Evolutionary conservation across 495 filamentous ascomycete genomes (phyloP).

Genomic region (Trypethelium eluteriae): DNA sequence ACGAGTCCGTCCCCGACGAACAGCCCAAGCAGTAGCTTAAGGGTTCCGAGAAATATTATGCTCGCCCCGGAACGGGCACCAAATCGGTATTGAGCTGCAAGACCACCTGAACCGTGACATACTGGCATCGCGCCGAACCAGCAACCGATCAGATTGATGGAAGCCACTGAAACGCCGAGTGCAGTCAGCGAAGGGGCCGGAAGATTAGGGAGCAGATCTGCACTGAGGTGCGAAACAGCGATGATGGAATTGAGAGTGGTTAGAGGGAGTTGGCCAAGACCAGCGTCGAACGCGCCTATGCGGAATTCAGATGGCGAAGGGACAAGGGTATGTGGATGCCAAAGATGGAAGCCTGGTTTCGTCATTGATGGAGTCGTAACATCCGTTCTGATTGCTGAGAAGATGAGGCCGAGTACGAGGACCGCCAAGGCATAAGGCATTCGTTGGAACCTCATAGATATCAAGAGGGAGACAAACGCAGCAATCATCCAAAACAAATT

Average conservation of each 20-base stretch:
- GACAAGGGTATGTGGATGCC: constrained; percentile 17
- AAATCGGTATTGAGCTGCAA: constrained; percentile 84
- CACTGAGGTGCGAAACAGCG: constrained; percentile 66
- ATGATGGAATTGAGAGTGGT: constrained; percentile 88
- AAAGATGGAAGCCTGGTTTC: constrained; percentile 13
- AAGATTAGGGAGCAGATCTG: constrained; percentile 63
- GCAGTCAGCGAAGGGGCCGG: constrained; percentile 57
- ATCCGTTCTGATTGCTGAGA: constrained; percentile 16
- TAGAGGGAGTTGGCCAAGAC: constrained; percentile 74
- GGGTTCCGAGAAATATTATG: constrained; percentile 66
- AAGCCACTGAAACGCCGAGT: constrained; percentile 69
- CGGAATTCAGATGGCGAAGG: constrained; percentile 11
- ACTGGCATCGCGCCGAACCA: constrained; percentile 95
- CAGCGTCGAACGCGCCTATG: constrained; percentile 24
- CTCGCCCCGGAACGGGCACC: constrained; percentile 80
- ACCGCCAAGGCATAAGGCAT: constrained; percentile 71
- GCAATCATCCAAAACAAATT: constrained; percentile 64
- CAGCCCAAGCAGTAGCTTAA: constrained; percentile 70
- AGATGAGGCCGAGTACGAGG: constrained; percentile 55
- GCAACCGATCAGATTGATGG: constrained; percentile 76
- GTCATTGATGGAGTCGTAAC: not conserved
- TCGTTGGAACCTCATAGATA: constrained; percentile 49
- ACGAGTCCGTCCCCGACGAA: constrained; percentile 63
- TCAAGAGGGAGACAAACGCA: constrained; percentile 60
- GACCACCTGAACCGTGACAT: constrained; percentile 84